Conservation (phyloP, 2,329 filamentous ascomycete genomes). For the Botrytis byssoidea region DNA sequence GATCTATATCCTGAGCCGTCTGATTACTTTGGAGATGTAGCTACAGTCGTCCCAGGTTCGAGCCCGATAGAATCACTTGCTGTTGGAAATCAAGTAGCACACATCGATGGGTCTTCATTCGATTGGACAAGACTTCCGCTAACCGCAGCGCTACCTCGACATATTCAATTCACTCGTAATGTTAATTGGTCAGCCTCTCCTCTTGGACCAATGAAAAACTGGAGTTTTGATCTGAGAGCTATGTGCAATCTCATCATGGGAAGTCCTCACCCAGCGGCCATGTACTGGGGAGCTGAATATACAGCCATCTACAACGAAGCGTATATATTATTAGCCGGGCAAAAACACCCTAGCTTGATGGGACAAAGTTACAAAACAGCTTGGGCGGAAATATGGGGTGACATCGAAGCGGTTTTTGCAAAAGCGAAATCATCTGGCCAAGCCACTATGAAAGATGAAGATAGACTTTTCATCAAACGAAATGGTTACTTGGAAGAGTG, state of each 20-base stretch:
- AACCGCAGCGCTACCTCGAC: conserved; percentile 61
- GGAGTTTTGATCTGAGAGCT: conserved; percentile 68
- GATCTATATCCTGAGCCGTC: conserved; percentile 6
- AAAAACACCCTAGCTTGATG: conserved; percentile 76
- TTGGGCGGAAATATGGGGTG: conserved; percentile 74
- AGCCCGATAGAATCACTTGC: neutral
- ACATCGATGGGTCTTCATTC: conserved; percentile 47
- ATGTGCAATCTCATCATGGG: conserved; percentile 84
- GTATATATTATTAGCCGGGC: conserved; percentile 67
- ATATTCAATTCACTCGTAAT: conserved; percentile 70
- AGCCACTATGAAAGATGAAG: conserved; percentile 82
- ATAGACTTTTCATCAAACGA: conserved; percentile 69
- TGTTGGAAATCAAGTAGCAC: neutral
- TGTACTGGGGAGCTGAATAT: conserved; percentile 76
- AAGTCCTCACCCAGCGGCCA: conserved; percentile 69
- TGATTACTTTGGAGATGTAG: conserved; percentile 35
- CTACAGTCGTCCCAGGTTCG: conserved; percentile 20
- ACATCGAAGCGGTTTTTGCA: conserved; percentile 66
- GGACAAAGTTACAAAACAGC: conserved; percentile 64
- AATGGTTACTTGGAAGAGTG: conserved; percentile 73
- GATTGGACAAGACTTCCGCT: conserved; percentile 77
- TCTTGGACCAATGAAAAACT: conserved; percentile 72
- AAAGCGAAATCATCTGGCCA: conserved; percentile 68
- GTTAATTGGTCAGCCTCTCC: conserved; percentile 72
- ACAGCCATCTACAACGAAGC: conserved; percentile 72